Conservation (phyloP, 129 eudicot genomes). For the Saposhnikovia divaricata region DNA sequence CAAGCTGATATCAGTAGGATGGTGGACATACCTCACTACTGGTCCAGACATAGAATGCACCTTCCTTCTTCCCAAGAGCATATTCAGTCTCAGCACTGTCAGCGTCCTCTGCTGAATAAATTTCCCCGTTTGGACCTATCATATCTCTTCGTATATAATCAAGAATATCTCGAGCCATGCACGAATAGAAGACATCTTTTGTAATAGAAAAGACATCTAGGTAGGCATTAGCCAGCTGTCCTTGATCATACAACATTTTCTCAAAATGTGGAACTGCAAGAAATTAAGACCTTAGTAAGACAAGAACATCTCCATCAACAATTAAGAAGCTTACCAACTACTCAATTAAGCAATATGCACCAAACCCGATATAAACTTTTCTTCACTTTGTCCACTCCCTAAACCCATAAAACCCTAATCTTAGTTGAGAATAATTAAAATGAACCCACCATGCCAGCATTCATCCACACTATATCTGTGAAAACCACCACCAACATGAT, state of each 20-base stretch:
- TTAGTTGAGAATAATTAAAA: neutral
- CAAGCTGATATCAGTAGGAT: neutral
- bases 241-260: constrained; percentile 95
- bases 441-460: constrained; percentile 87
- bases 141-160: constrained; percentile 89
- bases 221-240: constrained; percentile 72
- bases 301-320: neutral
- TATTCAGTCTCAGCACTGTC: constrained; percentile 81
- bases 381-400: neutral
- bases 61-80: constrained; percentile 67
- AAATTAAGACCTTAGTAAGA: neutral
- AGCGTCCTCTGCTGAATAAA: constrained; percentile 93
- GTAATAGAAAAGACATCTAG: constrained; percentile 71
- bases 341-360: neutral
- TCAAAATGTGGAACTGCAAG: constrained; percentile 97
- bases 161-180: constrained; percentile 67
- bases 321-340: neutral
- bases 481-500: constrained; percentile 92
- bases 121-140: constrained; percentile 77
- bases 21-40: constrained; percentile 45
- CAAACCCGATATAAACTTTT: neutral
- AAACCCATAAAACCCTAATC: neutral
- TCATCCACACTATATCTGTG: constrained; percentile 95
- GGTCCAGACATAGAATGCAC: constrained; percentile 90
- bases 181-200: constrained; percentile 53